Evolutionary conservation across 768 basidiomycete species (phyloP).

Genomic region (Porpolomopsis calyptriformis): DNA sequence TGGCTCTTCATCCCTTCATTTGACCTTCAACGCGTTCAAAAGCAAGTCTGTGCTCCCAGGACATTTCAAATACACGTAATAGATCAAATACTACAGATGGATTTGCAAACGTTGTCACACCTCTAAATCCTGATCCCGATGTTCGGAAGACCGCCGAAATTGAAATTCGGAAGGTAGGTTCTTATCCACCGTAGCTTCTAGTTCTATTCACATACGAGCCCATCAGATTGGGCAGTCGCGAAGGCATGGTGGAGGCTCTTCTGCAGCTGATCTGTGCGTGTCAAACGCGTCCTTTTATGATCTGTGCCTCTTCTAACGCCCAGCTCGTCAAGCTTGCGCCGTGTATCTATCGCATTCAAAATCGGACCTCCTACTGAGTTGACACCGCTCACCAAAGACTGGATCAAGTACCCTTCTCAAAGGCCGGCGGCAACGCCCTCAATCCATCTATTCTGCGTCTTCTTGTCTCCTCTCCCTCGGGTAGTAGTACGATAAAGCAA

Average conservation of each 20-base stretch:
- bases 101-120: slow-evolving; percentile 62
- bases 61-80: too few relatives aligned
- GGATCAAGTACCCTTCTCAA: slow-evolving; percentile 52
- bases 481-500: slow-evolving; percentile 65
- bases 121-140: slow-evolving; percentile 76
- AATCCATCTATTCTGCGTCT: slow-evolving; percentile 57
- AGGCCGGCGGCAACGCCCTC: slow-evolving; percentile 64
- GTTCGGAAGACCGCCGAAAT: slow-evolving; percentile 78
- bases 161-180: slow-evolving; percentile 69
- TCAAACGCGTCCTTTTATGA: slow-evolving; percentile 25
- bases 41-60: background rate
- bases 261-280: slow-evolving; percentile 75
- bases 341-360: slow-evolving; percentile 81
- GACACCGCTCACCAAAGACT: slow-evolving; percentile 30
- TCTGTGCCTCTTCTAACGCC: slow-evolving; percentile 12
- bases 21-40: background rate
- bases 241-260: slow-evolving; percentile 75
- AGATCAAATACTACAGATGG: slow-evolving; percentile 33
- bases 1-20: slow-evolving; percentile 5
- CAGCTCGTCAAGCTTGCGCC: slow-evolving; percentile 74
- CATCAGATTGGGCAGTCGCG: slow-evolving; percentile 61
- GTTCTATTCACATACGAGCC: slow-evolving; percentile 10
- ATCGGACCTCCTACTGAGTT: slow-evolving; percentile 50
- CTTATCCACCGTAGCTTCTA: background rate
- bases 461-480: slow-evolving; percentile 55